Evolutionary conservation across 1,284 basidiomycete species (phyloP).

Genomic region (Polyporus tsugae): DNA sequence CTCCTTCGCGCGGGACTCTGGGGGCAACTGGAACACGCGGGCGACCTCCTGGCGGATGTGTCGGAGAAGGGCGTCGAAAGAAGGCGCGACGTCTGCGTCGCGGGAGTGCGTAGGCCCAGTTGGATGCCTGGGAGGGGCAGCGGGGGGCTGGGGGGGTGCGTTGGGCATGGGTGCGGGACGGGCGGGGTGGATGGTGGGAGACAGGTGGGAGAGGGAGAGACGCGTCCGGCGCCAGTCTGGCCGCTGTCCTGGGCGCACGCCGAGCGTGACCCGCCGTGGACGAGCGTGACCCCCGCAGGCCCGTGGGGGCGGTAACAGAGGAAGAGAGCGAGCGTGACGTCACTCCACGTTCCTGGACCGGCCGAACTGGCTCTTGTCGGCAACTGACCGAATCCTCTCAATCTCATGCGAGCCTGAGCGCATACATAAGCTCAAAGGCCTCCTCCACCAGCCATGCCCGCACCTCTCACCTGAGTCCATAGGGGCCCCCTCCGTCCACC

Average conservation of each 20-base stretch:
- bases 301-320: constrained; percentile 8
- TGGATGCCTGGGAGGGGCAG: constrained; percentile 16
- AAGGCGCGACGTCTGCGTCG: constrained; percentile 27
- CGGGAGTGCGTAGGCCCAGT: constrained; percentile 10
- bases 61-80: constrained; percentile 29
- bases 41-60: constrained; percentile 33
- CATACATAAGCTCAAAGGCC: neutral
- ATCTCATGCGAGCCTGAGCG: neutral
- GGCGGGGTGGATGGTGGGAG: constrained; percentile 19
- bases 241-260: constrained; percentile 22
- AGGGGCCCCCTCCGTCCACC: neutral
- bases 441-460: neutral
- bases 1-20: constrained; percentile 29
- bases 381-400: neutral
- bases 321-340: constrained; percentile 19
- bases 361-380: constrained; percentile 1
- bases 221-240: constrained; percentile 30
- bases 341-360: constrained; percentile 5
- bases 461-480: neutral
- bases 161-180: constrained; percentile 23
- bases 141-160: constrained; percentile 19
- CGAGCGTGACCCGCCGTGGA: constrained; percentile 23
- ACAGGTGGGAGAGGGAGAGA: constrained; percentile 34
- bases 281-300: constrained; percentile 10
- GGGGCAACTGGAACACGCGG: constrained; percentile 30